Evolutionary conservation across 129 eudicot genomes (phyloP), one percentile per base, ranked within the genome.

Genomic region (Oenanthe sinensis): DNA sequence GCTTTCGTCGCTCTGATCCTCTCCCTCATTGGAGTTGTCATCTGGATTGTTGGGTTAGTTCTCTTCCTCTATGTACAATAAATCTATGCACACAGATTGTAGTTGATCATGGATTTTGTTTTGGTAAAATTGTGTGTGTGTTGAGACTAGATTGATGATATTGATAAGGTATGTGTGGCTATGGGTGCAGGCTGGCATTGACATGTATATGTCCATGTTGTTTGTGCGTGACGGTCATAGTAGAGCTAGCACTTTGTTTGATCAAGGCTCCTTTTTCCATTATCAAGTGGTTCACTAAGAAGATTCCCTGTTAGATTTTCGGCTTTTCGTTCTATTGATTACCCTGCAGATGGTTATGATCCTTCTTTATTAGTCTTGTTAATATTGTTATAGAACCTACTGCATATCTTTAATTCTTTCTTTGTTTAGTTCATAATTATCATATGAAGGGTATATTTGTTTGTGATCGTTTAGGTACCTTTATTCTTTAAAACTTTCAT

Each of bases 201-300:
- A 86, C 92, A n/a, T 86, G 92, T 80, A 79, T 93, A 82, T 93
- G 96, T 45, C 98, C 98, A 5, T 93, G 98, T 79, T 93, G 96
- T 76, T 73, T 93, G 77, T 93, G 98, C 83, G 88, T 93, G 76
- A 93, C 98, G 83, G 87, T 89, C 79, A 4, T 93, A 19, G 91
- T 93, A 71, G 98, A 93, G 69, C 20, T 93, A 68, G 94, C 94
- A 36, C 67, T 90, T 47, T 87, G 80, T 84, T 76, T 93, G 44
- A 87, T 93, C 78, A 93, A 90, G 78, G 94, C 98, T 72, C 98
- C 98, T 3, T 72, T 93, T 86, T 90, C 87, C 77, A 90, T 93
- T 49, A 88, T 93, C 89, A 86, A 90, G 82, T 93, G 98, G 96
- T 93, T 93, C 68, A 88, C 92, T 30, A 68, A 86, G 43, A 81